Evolutionary conservation across 768 basidiomycete species (phyloP).

Genomic region (Omphalotus guepiniiformis): DNA sequence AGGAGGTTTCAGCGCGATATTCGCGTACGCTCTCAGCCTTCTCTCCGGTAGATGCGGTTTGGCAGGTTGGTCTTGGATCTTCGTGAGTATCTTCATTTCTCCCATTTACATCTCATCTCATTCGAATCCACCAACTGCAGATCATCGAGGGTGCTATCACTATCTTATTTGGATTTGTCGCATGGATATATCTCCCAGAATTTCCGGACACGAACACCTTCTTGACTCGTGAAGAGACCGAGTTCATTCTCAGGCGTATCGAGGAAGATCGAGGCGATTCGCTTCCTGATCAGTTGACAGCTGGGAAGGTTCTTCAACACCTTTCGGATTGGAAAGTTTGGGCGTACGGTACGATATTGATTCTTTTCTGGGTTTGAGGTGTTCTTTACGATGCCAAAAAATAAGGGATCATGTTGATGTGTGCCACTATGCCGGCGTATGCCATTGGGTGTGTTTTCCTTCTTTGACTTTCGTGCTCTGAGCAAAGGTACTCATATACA

Average conservation of each 20-base stretch:
- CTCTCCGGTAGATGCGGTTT: conserved; percentile 36
- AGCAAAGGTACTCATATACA: not conserved
- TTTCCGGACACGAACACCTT: conserved; percentile 47
- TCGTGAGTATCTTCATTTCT: conserved; percentile 23
- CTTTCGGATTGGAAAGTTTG: conserved; percentile 44
- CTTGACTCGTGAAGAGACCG: conserved; percentile 38
- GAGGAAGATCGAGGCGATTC: conserved; percentile 50
- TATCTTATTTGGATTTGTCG: conserved; percentile 33
- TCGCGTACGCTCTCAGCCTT: conserved; percentile 38
- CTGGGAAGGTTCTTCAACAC: conserved; percentile 31
- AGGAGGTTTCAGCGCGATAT: conserved; percentile 38
- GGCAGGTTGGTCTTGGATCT: conserved; percentile 49
- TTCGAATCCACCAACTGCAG: conserved; percentile 19
- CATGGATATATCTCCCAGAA: conserved; percentile 40
- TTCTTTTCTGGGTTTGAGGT: not conserved
- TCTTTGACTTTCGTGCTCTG: not conserved
- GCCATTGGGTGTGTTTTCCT: conserved; percentile 36
- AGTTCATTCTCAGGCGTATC: conserved; percentile 39
- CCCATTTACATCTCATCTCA: not conserved
- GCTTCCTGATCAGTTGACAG: conserved; percentile 37
- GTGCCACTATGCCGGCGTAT: conserved; percentile 45
- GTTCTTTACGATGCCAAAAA: too few relatives aligned
- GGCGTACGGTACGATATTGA: conserved; percentile 33
- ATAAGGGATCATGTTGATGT: conserved; percentile 40
- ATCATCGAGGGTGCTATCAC: conserved; percentile 44